phyloP scores from a whole-genome alignment of 805 yeast species.

The Saturnispora bothae region DNA sequence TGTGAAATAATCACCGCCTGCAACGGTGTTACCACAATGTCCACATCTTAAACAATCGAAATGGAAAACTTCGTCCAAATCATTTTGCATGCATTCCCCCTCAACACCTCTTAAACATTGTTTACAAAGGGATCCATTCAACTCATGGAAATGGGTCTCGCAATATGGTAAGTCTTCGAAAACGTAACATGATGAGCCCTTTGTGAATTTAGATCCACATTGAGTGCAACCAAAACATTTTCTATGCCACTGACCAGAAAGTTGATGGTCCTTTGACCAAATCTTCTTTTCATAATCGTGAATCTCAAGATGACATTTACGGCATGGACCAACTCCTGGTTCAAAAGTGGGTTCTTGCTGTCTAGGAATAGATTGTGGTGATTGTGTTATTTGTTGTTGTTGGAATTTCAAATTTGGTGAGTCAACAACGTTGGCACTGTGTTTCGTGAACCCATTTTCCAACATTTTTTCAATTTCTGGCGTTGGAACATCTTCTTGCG shows the following conservation, averaged over 20 bases:
- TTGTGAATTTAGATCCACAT: slow-evolving; percentile 50
- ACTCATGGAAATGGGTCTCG: slow-evolving; percentile 60
- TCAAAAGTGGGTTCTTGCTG: not conserved
- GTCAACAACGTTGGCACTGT: slow-evolving; percentile 15
- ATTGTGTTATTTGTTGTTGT: not conserved
- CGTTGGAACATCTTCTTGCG: not conserved
- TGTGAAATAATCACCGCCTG: slow-evolving; percentile 41
- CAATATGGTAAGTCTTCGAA: slow-evolving; percentile 76
- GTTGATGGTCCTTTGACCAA: slow-evolving; percentile 74
- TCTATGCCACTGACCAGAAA: slow-evolving; percentile 92
- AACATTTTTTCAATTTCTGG: slow-evolving; percentile 1
- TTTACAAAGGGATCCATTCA: slow-evolving; percentile 66
- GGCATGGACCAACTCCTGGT: slow-evolving; percentile 74
- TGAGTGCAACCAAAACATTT: slow-evolving; percentile 66
- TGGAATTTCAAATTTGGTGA: slow-evolving; percentile 11
- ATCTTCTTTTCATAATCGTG: slow-evolving; percentile 46
- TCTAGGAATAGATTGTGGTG: not conserved
- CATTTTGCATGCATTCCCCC: slow-evolving; percentile 82
- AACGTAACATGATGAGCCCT: slow-evolving; percentile 62
- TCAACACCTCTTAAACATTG: slow-evolving; percentile 71
- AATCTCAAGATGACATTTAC: slow-evolving; percentile 55
- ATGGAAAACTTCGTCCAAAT: slow-evolving; percentile 64
- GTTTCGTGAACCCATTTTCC: slow-evolving; percentile 14
- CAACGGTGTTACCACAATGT: slow-evolving; percentile 42
- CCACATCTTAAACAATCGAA: slow-evolving; percentile 59